Evolutionary conservation across 495 filamentous ascomycete genomes (phyloP).

Genomic region (Annulohypoxylon stygium): DNA sequence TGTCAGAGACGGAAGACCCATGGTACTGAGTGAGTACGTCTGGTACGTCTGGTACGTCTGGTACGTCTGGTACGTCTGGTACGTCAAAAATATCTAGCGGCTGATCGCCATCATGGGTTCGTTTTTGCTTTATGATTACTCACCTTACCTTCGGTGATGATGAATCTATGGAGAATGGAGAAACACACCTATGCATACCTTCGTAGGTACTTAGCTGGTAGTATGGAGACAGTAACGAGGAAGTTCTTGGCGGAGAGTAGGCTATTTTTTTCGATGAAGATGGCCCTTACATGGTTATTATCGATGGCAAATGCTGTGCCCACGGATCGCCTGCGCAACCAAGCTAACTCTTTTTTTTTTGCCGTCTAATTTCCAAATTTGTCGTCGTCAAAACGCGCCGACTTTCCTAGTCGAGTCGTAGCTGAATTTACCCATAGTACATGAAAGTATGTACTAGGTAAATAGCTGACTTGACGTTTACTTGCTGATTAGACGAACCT

Average conservation of each 20-base stretch:
- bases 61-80: not conserved
- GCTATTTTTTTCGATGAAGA: constrained; percentile 34
- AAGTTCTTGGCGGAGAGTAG: constrained; percentile 35
- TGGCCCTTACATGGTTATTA: constrained; percentile 43
- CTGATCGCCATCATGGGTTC: constrained; percentile 44
- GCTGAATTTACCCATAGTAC: not conserved
- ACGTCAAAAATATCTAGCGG: constrained; percentile 39
- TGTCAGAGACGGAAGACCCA: constrained; percentile 43
- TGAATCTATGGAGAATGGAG: constrained; percentile 10
- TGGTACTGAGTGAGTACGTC: too few species aligned
- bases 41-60: constrained; percentile 26
- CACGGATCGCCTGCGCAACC: constrained; percentile 14
- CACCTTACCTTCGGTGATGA: constrained; percentile 25
- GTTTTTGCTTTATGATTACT: constrained; percentile 30
- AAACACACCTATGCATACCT: not conserved
- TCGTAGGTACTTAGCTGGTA: not conserved
- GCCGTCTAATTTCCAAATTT: not conserved
- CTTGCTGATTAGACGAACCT: not conserved
- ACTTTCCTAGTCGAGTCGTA: not conserved
- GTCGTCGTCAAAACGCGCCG: not conserved
- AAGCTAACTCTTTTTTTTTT: not conserved
- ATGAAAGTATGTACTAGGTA: not conserved
- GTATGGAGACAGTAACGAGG: constrained; percentile 7
- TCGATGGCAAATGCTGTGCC: constrained; percentile 26
- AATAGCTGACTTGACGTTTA: not conserved